Base-by-base conservation (phyloP, 2,329 filamentous ascomycete species). In the Talaromyces rugulosus region DNA sequence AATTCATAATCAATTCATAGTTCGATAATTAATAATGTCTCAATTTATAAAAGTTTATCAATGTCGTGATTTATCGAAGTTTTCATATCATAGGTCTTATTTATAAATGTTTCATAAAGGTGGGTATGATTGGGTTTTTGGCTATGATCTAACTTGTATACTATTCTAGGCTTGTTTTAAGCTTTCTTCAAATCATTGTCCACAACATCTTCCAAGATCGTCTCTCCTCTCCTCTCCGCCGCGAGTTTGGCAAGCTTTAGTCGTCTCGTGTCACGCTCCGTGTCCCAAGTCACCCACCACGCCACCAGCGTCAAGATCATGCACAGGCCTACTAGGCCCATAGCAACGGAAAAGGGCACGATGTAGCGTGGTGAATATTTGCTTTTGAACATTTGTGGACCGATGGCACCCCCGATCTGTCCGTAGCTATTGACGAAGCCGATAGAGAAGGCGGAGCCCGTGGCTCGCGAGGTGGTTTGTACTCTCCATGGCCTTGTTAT, bases 381-480 rank as follows among this genome's bases (percentile, higher is more conserved):
- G 34, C 72, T 74, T 44, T 72, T 69, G 65, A 82, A 83, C 27
- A 82, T 75, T 66, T 82, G 80, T 9, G 80, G 77, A 0, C 79
- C 80, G 11, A 82, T 74, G 1, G 79, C 79, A 16, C 78, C 80
- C 4, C 80, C 81, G 18, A 83, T 80, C 63, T 82, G 80, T 0
- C 80, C 80, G 65, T 82, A 81, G 61, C 76, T 80, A 64, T 82
- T 82, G 57, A 81, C 79, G 59, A 82, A 83, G 0, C 77, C 80
- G 59, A 83, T 81, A 1, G 78, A 75, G 66, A 83, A 83, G 0
- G 81, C 81, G 0, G 81, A 81, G 0, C 80, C 81, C 0, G 81
- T 83, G 1, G 81, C 77, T 3, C 78, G 65, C 52, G 71, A 74
- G 0, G 77, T 82, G 2, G 79, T 81, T 68, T 81, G 80, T 0